These are phyloP conservation scores for Lathyrus tuberosus DNA, from an alignment of 306 rosid genomes.

Conservation along the genomic window DNA sequence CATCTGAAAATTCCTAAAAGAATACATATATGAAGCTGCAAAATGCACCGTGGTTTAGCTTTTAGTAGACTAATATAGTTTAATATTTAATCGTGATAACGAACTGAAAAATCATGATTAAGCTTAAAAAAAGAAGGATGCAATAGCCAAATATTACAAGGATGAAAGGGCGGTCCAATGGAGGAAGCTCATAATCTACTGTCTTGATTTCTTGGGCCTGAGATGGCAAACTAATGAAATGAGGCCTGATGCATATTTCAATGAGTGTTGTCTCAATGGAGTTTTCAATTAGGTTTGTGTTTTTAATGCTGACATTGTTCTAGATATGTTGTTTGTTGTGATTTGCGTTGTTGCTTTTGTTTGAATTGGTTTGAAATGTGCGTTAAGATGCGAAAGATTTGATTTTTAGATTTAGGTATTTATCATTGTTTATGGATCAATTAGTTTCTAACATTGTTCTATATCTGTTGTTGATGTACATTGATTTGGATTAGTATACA, in stretches of 20 bases:
- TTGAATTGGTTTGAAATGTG: slow-evolving; percentile 25
- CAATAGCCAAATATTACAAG: background rate
- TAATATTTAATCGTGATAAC: too few species aligned
- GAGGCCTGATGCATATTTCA: background rate
- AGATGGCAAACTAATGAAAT: background rate
- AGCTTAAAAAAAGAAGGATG: background rate
- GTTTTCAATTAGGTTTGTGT: background rate
- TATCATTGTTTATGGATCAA: slow-evolving; percentile 6
- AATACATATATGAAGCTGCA: too few species aligned
- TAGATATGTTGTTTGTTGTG: slow-evolving; percentile 38
- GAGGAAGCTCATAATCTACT: background rate
- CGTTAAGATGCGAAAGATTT: slow-evolving; percentile 15
- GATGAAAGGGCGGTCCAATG: background rate
- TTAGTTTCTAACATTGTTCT: background rate
- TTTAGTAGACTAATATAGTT: too few species aligned
- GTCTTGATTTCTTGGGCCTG: background rate
- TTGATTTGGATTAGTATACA: slow-evolving; percentile 22
- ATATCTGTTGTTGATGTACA: slow-evolving; percentile 15
- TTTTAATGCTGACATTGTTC: slow-evolving; percentile 3
- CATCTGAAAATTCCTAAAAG: too few species aligned
- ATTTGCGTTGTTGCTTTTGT: slow-evolving; percentile 6
- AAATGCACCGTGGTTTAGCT: too few species aligned
- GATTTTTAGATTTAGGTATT: slow-evolving; percentile 27
- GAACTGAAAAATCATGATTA: too few species aligned
- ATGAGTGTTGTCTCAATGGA: too few species aligned